Conservation (phyloP, 1,139 yeast genomes). For the Candida labiduridarum region DNA sequence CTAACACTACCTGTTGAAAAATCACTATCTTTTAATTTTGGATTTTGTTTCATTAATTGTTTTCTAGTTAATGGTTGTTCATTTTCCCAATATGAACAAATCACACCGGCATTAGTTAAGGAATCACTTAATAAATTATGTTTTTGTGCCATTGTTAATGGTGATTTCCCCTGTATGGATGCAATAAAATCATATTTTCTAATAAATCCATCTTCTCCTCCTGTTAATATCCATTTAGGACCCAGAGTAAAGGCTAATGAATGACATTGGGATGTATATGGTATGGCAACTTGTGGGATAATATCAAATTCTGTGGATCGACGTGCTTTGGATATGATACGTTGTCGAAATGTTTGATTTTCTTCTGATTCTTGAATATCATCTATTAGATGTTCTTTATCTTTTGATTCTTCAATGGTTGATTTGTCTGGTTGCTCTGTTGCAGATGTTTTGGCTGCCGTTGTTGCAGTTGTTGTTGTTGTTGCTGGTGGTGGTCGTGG, state of each 20-base stretch:
- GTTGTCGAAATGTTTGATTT: conserved; percentile 32
- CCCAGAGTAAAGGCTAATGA: conserved; percentile 80
- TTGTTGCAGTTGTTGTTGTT: conserved; percentile 3
- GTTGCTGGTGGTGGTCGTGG: conserved; percentile 11
- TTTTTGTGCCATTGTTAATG: conserved; percentile 86
- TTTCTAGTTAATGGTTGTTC: conserved; percentile 71
- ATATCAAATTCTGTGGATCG: conserved; percentile 57
- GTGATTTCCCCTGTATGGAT: conserved; percentile 86
- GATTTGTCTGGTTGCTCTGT: conserved; percentile 7
- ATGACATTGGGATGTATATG: conserved; percentile 71
- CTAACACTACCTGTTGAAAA: conserved; percentile 42
- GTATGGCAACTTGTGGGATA: conserved; percentile 71
- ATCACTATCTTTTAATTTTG: conserved; percentile 46
- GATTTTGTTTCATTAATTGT: conserved; percentile 43
- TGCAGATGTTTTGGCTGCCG: conserved; percentile 1
- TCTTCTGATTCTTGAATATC: conserved; percentile 6
- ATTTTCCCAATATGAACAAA: conserved; percentile 91
- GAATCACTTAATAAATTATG: conserved; percentile 75
- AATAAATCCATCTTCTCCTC: conserved; percentile 95
- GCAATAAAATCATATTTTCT: conserved; percentile 85
- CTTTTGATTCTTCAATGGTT: conserved; percentile 5
- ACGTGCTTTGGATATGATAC: conserved; percentile 44
- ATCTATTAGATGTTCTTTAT: conserved; percentile 3
- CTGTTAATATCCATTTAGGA: conserved; percentile 86
- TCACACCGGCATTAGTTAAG: conserved; percentile 79